Base-by-base conservation (phyloP, 78 protist species). In the Speleostelium caveatum region DNA sequence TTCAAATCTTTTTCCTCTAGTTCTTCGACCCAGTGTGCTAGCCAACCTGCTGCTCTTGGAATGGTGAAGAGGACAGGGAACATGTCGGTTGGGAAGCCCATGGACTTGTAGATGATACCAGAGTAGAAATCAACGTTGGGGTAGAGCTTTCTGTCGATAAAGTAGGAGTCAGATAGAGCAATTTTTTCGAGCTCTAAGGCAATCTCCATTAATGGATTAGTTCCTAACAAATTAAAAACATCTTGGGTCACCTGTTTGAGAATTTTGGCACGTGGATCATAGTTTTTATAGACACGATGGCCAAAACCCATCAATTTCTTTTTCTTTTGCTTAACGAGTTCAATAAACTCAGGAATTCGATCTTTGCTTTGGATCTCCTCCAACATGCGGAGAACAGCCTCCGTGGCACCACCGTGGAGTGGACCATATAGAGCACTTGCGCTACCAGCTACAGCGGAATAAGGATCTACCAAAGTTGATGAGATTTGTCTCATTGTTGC, bases 351-450 rank as follows among this genome's bases (percentile, higher is more conserved):
- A 1, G 80, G 75, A 49, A 95, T 42, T 38, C 67, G 59, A 17
- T 92, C 95, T 62, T 83, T 85, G 75, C 69, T 75, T 24, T 96
- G 96, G 4, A 96, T 96, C n/a, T 61, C 74, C 28, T 78, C 79
- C 16, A 96, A 86, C 96, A 94, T 94, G 42, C 42, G 83, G 22
- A 96, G 65, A 30, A 96, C 96, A 4, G 96, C 95, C 55, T 90
- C 96, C n/a, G 75, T 85, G 17, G 96, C 95, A 60, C 96, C 98
- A 19, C 98, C 98, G 65, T 96, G 98, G 4, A 68, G 68, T 41
- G 98, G 98, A 2, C 98, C 98, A 68, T 89, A 96, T 6, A 96
- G 73, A 19, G 98, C 96, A 32, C 92, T 73, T 4, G 91, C 91
- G 2, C 86, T 93, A 21, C 87, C 95, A 12, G 96, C 79, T 22